A percentile compares a stretch with the other conserved stretches of the same genome.
These are phyloP conservation scores for Colletotrichum paranaense DNA, from an alignment of 2,329 filamentous ascomycete species.

Conservation along the genomic window DNA sequence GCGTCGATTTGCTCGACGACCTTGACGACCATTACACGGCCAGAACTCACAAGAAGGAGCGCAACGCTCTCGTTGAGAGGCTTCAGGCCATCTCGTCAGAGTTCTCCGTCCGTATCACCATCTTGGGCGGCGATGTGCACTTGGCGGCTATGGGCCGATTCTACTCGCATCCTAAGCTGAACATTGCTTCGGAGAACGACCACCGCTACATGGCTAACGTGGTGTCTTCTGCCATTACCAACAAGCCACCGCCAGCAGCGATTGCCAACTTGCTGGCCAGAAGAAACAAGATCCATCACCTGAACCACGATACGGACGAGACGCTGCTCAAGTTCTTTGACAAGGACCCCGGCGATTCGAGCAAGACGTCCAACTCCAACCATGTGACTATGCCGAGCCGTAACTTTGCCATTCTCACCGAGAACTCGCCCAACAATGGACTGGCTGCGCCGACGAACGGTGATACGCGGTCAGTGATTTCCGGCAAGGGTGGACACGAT, in stretches of 20 bases:
- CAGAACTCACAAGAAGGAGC: slow-evolving; percentile 89
- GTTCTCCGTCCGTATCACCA: slow-evolving; percentile 90
- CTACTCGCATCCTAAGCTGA: slow-evolving; percentile 87
- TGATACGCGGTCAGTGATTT: slow-evolving; percentile 42
- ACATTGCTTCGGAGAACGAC: slow-evolving; percentile 82
- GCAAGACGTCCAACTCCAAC: slow-evolving; percentile 81
- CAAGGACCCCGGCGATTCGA: slow-evolving; percentile 82
- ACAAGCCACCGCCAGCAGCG: slow-evolving; percentile 88
- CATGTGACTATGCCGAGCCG: slow-evolving; percentile 90
- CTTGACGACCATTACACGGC: slow-evolving; percentile 97
- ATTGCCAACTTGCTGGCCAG: slow-evolving; percentile 92
- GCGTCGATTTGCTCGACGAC: slow-evolving; percentile 91
- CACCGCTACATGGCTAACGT: slow-evolving; percentile 96
- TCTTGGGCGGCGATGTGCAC: slow-evolving; percentile 94
- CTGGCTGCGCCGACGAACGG: slow-evolving; percentile 37
- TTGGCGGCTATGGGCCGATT: slow-evolving; percentile 92
- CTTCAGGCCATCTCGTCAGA: slow-evolving; percentile 87
- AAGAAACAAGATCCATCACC: slow-evolving; percentile 84
- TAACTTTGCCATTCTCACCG: slow-evolving; percentile 91
- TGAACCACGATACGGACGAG: slow-evolving; percentile 83
- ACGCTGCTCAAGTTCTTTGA: slow-evolving; percentile 94
- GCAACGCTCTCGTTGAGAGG: slow-evolving; percentile 80
- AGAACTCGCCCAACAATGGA: slow-evolving; percentile 77
- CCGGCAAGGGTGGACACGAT: slow-evolving; percentile 73
- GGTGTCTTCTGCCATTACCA: slow-evolving; percentile 94